Conservation (phyloP, 306 rosid species). For the Trifolium subterraneum region DNA sequence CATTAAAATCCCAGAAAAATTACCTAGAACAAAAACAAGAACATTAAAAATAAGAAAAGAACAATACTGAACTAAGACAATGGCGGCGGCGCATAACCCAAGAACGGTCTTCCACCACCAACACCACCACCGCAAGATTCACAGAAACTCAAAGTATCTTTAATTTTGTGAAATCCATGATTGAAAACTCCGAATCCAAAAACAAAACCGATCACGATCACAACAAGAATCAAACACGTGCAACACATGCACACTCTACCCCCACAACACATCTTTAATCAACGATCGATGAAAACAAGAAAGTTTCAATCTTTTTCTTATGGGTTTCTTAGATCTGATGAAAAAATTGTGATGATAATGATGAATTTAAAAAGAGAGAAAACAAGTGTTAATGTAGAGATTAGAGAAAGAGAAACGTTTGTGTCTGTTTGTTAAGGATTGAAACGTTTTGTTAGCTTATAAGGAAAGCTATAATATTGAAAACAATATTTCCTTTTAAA, state of each 20-base stretch:
- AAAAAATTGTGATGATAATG: background rate
- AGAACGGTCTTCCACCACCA: slow-evolving; percentile 53
- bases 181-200: slow-evolving; percentile 87
- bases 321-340: background rate
- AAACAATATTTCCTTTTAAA: too few relatives aligned
- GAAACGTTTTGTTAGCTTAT: slow-evolving; percentile 48
- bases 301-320: slow-evolving; percentile 3
- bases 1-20: slow-evolving; percentile 31
- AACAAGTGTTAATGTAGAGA: too few relatives aligned
- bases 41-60: background rate
- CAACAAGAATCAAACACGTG: slow-evolving; percentile 65
- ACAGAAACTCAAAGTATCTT: slow-evolving; percentile 55
- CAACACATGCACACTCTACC: slow-evolving; percentile 71
- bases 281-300: background rate
- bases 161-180: slow-evolving; percentile 72
- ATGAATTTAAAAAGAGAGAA: background rate
- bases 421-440: slow-evolving; percentile 6
- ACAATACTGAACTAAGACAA: slow-evolving; percentile 27
- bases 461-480: slow-evolving; percentile 36
- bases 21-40: background rate
- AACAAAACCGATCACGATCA: slow-evolving; percentile 57
- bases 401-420: too few relatives aligned
- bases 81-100: slow-evolving; percentile 54
- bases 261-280: slow-evolving; percentile 59
- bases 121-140: slow-evolving; percentile 49